These are phyloP conservation scores for Angomonas ambiguus DNA, from an alignment of 208 protist species.

Conservation along the genomic window DNA sequence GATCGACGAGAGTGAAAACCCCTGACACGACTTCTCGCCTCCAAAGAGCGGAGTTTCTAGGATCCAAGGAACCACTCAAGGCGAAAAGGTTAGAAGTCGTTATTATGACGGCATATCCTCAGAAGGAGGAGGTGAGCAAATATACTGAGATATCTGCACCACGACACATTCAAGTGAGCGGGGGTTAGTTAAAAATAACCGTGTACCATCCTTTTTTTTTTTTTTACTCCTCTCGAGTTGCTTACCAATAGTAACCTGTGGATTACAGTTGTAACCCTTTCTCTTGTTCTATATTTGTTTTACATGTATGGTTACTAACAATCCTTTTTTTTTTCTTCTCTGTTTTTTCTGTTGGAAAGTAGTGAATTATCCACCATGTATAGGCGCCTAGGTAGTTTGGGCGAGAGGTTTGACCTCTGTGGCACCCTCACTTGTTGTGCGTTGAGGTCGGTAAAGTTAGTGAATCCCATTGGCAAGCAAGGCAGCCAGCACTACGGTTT, in stretches of 20 bases:
- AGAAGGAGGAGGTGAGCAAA: background rate
- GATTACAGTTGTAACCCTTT: too few species aligned
- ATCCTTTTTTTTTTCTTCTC: conserved; percentile 3
- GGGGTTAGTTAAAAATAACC: too few species aligned
- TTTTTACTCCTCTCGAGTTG: too few species aligned
- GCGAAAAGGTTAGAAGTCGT: background rate
- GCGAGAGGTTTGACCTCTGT: background rate
- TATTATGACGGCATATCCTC: background rate
- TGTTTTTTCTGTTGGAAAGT: background rate
- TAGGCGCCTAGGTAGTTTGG: background rate
- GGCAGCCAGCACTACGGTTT: conserved; percentile 85
- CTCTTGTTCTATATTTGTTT: background rate
- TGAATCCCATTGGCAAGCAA: conserved; percentile 79
- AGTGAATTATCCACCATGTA: background rate
- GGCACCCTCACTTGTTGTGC: background rate
- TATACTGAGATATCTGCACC: background rate
- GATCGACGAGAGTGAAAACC: background rate
- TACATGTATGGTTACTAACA: conserved; percentile 3
- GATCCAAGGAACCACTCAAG: background rate
- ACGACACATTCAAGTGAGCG: background rate
- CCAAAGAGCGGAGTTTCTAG: background rate
- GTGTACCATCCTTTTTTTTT: too few species aligned
- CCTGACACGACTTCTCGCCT: background rate
- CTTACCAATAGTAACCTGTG: too few species aligned
- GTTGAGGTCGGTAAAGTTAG: conserved; percentile 40